Percentiles rank a stretch among this genome's conserved stretches.
phyloP scores from a whole-genome alignment of 345 rosid species.

The Eucalyptus polyanthemos region DNA sequence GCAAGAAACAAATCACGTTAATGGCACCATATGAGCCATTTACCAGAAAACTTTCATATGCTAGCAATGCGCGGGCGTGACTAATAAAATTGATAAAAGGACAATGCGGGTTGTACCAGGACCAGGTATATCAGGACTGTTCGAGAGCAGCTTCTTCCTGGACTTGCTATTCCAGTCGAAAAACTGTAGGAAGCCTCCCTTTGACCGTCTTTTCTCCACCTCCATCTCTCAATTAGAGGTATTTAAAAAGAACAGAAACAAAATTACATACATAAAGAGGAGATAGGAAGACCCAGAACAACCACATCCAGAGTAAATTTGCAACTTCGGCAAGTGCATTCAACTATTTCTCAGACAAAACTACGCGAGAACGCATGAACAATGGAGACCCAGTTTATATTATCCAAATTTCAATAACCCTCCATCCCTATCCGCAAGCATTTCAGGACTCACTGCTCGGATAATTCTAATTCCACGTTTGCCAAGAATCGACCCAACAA shows the following conservation, averaged over 20 bases:
- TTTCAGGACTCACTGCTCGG: not conserved
- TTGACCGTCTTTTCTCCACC: slow-evolving; percentile 56
- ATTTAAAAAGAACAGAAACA: not conserved
- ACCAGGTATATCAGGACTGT: slow-evolving; percentile 10
- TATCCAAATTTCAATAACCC: not conserved
- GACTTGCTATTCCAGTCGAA: slow-evolving; percentile 27
- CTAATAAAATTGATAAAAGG: not conserved
- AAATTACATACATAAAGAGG: not conserved
- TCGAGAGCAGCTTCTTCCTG: slow-evolving; percentile 55
- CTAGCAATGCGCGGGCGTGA: not conserved
- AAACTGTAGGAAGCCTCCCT: slow-evolving; percentile 55
- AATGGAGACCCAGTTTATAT: not conserved
- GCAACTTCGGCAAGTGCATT: not conserved
- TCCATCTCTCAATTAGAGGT: slow-evolving; percentile 37
- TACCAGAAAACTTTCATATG: not conserved
- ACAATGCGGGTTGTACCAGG: slow-evolving; percentile 18
- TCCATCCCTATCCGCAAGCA: not conserved
- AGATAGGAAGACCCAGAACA: not conserved
- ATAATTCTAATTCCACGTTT: not conserved
- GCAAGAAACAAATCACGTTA: not conserved
- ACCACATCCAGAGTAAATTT: not conserved
- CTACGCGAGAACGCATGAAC: not conserved
- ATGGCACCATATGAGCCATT: not conserved
- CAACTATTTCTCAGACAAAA: not conserved
- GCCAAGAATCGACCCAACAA: too few species aligned